Evolutionary conservation across 192 early-diverging fungal species (phyloP).

Genomic region (Chytriomyces confervae): DNA sequence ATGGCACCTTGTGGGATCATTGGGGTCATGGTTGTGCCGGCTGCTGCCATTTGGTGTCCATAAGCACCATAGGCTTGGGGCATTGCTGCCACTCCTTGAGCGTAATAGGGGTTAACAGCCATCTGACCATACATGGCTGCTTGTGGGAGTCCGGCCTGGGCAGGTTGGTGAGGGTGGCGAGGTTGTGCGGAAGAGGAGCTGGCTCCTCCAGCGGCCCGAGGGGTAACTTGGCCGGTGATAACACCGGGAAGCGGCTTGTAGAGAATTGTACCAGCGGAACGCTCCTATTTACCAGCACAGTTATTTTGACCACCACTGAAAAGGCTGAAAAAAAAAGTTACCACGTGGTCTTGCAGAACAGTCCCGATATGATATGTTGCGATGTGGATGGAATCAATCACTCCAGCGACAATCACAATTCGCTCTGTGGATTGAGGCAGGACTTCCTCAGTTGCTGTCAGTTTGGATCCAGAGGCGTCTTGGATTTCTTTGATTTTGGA

Average conservation of each 20-base stretch:
- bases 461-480: conserved; percentile 82
- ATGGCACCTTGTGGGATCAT: conserved; percentile 39
- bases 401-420: conserved; percentile 85
- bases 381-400: conserved; percentile 79
- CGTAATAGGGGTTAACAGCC: conserved; percentile 19
- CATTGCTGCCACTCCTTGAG: neutral
- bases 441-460: conserved; percentile 90
- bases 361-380: conserved; percentile 67
- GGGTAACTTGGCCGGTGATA: conserved; percentile 26
- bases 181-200: neutral
- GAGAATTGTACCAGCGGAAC: conserved; percentile 35
- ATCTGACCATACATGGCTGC: conserved; percentile 24
- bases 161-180: conserved; percentile 6
- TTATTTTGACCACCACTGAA: neutral
- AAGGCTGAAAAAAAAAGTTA: conserved; percentile 11
- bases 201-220: neutral
- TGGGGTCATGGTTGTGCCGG: conserved; percentile 26
- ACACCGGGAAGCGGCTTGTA: conserved; percentile 44
- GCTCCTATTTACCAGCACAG: neutral
- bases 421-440: conserved; percentile 94
- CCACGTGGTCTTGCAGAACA: conserved; percentile 39
- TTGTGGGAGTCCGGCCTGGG: neutral
- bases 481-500: conserved; percentile 96
- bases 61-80: neutral
- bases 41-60: neutral